Evolutionary conservation across 2,329 filamentous ascomycete genomes (phyloP).

Genomic region (Daldinia eschscholtzii): DNA sequence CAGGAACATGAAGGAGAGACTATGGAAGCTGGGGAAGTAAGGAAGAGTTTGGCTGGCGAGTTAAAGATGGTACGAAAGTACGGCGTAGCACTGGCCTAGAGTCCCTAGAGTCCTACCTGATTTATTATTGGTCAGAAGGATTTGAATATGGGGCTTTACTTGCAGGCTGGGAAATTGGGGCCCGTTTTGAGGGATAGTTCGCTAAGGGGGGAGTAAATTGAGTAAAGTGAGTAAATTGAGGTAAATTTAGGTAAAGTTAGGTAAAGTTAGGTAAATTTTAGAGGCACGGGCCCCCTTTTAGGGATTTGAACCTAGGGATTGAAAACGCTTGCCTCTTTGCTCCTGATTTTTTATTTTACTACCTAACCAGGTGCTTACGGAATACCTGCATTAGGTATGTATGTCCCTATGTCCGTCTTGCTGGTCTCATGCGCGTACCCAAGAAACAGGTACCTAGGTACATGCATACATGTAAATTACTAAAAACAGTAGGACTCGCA

Average conservation of each 20-base stretch:
- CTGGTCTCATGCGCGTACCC: not conserved
- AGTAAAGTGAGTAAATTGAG: not conserved
- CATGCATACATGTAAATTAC: not conserved
- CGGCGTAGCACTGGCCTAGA: conserved; percentile 35
- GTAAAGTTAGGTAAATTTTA: conserved; percentile 27
- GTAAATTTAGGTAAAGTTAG: conserved; percentile 22
- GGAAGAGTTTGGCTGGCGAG: conserved; percentile 41
- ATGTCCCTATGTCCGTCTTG: not conserved
- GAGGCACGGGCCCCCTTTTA: conserved; percentile 12
- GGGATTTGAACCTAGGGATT: not conserved
- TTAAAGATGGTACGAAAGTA: conserved; percentile 37
- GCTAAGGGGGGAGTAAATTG: conserved; percentile 25
- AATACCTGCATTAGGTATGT: not conserved
- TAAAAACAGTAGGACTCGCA: conserved; percentile 2
- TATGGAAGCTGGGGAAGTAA: conserved; percentile 42
- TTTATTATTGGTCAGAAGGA: conserved; percentile 36
- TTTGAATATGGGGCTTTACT: conserved; percentile 44
- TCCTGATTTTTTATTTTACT: not conserved
- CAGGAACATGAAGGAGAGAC: conserved; percentile 43
- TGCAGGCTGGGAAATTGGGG: conserved; percentile 52
- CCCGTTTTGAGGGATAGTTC: conserved; percentile 40
- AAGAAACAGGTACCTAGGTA: not conserved
- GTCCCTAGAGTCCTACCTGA: conserved; percentile 36
- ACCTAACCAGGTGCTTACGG: not conserved
- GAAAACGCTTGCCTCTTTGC: not conserved